Percentiles rank a stretch among this genome's conserved stretches.
phyloP scores from a whole-genome alignment of 352 stramenopile genomes.

The Aphanomyces astaci region DNA sequence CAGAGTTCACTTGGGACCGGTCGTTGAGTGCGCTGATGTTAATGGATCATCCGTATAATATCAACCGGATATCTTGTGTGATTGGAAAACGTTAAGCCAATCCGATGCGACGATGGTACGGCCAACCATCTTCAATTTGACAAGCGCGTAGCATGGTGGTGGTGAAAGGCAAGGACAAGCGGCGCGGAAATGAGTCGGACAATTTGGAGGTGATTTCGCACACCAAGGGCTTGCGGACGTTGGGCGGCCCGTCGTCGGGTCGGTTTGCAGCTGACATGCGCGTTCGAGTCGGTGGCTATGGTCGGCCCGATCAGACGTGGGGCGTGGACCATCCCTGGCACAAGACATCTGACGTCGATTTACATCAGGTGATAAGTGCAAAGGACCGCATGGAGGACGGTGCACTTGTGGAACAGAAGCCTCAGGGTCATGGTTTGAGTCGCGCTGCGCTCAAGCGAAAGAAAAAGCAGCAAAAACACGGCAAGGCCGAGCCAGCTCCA shows the following conservation, averaged over 20 bases:
- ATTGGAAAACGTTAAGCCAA: neutral
- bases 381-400: conserved; percentile 67
- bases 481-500: conserved; percentile 29
- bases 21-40: no score
- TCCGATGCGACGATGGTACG: neutral
- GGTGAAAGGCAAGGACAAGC: conserved; percentile 62
- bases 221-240: conserved; percentile 57
- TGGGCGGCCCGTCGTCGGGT: conserved; percentile 32
- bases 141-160: conserved; percentile 64
- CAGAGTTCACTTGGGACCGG: no score
- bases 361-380: conserved; percentile 40
- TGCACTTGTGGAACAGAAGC: conserved; percentile 29
- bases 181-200: conserved; percentile 47
- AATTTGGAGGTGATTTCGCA: conserved; percentile 54
- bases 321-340: conserved; percentile 74
- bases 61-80: no score
- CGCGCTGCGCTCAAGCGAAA: conserved; percentile 70
- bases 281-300: conserved; percentile 58
- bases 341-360: conserved; percentile 36
- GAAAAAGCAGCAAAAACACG: conserved; percentile 70
- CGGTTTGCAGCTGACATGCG: conserved; percentile 77
- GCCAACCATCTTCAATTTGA: no score
- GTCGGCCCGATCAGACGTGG: conserved; percentile 68
- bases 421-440: conserved; percentile 41
- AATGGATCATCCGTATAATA: no score